Evolutionary conservation across 352 stramenopile genomes (phyloP).

Genomic region (Phytophthora europaea): DNA sequence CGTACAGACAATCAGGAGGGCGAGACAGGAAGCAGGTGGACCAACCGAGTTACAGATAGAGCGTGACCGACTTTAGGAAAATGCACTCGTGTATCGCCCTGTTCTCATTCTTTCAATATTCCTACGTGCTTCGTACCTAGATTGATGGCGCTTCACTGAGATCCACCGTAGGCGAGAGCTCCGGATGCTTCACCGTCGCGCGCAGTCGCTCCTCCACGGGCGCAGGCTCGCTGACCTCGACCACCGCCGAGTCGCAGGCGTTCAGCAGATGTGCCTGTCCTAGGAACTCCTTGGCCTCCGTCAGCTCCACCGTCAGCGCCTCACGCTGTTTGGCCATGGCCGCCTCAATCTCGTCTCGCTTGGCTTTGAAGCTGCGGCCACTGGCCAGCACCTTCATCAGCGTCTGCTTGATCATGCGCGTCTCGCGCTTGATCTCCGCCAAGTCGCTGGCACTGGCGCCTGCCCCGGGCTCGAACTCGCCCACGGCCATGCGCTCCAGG

Average conservation of each 20-base stretch:
- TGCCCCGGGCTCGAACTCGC: conserved; percentile 62
- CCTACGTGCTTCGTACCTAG: conserved; percentile 36
- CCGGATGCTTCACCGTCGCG: conserved; percentile 60
- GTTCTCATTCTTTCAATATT: conserved; percentile 10
- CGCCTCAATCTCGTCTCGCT: conserved; percentile 63
- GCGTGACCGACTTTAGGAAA: conserved; percentile 21
- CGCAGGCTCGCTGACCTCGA: conserved; percentile 64
- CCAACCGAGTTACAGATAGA: conserved; percentile 36
- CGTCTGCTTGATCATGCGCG: conserved; percentile 63
- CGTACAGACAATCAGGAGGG: conserved; percentile 27
- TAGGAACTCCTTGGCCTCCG: conserved; percentile 80
- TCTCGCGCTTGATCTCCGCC: conserved; percentile 69
- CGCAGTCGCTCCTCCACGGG: conserved; percentile 75
- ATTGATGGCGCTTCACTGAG: conserved; percentile 61
- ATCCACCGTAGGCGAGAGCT: conserved; percentile 57
- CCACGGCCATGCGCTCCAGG: conserved; percentile 85
- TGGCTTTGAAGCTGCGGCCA: conserved; percentile 56
- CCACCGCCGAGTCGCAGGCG: conserved; percentile 39
- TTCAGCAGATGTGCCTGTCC: conserved; percentile 67
- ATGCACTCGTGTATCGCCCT: conserved; percentile 25
- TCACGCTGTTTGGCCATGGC: conserved; percentile 84
- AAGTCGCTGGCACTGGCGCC: conserved; percentile 49
- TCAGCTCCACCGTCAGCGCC: conserved; percentile 67
- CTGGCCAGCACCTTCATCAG: conserved; percentile 69
- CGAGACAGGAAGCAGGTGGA: conserved; percentile 13